phyloP scores from a whole-genome alignment of 495 filamentous ascomycete genomes.

The Aspergillus avenaceus region DNA sequence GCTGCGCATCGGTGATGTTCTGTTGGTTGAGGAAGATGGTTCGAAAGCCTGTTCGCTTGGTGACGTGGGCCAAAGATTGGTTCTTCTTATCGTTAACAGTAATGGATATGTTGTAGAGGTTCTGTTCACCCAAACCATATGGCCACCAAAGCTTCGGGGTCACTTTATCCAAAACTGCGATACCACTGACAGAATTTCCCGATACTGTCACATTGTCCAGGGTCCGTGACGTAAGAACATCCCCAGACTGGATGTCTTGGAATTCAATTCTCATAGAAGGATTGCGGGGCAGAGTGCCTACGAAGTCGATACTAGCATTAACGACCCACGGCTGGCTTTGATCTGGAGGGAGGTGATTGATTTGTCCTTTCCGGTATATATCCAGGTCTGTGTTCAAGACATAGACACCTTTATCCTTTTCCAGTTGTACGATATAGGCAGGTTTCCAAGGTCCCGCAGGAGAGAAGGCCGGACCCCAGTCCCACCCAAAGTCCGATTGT shows the following conservation, averaged over 20 bases:
- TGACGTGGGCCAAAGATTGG: slow-evolving; percentile 40
- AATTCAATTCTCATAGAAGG: slow-evolving; percentile 52
- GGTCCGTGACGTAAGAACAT: slow-evolving; percentile 40
- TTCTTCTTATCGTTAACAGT: slow-evolving; percentile 34
- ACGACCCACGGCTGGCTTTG: slow-evolving; percentile 62
- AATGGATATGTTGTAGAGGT: slow-evolving; percentile 55
- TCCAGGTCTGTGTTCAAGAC: slow-evolving; percentile 58
- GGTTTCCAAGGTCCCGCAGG: slow-evolving; percentile 66
- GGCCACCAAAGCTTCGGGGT: slow-evolving; percentile 64
- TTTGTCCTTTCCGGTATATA: slow-evolving; percentile 56
- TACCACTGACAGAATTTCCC: slow-evolving; percentile 50
- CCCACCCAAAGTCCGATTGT: slow-evolving; percentile 69
- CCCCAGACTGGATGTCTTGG: slow-evolving; percentile 39
- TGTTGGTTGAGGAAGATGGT: slow-evolving; percentile 63
- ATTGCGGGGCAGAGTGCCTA: slow-evolving; percentile 47
- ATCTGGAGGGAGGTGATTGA: slow-evolving; percentile 57
- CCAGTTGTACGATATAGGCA: slow-evolving; percentile 55
- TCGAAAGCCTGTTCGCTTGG: slow-evolving; percentile 59
- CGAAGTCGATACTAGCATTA: slow-evolving; percentile 63
- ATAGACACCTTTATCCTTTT: slow-evolving; percentile 37
- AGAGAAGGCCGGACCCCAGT: slow-evolving; percentile 65
- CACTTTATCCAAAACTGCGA: slow-evolving; percentile 35
- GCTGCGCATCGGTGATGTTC: slow-evolving; percentile 54
- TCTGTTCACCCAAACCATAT: slow-evolving; percentile 52
- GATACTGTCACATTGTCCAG: slow-evolving; percentile 42